A percentile compares a stretch with the other conserved stretches of the same genome.
These are phyloP conservation scores for Pholiota conissans DNA, from an alignment of 768 basidiomycete species.

Conservation along the genomic window DNA sequence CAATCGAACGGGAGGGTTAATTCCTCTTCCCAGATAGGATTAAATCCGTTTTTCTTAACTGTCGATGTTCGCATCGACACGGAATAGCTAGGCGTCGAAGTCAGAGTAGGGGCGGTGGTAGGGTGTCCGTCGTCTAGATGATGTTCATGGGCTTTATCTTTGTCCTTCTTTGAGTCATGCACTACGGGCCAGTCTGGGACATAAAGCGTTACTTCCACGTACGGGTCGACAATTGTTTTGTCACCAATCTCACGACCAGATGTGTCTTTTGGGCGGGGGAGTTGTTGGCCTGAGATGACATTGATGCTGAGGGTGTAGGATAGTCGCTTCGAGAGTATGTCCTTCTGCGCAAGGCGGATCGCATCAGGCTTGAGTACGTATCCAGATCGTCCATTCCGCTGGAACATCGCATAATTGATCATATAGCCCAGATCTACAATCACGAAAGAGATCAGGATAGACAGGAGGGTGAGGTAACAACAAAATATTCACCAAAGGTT, in stretches of 20 bases:
- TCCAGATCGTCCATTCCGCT: slow-evolving; percentile 82
- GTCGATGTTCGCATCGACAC: slow-evolving; percentile 57
- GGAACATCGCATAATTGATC: slow-evolving; percentile 97
- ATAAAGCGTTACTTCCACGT: slow-evolving; percentile 78
- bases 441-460: not conserved
- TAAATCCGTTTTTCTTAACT: slow-evolving; percentile 89
- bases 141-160: not conserved
- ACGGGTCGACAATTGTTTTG: slow-evolving; percentile 64
- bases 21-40: slow-evolving; percentile 82
- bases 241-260: slow-evolving; percentile 59
- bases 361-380: slow-evolving; percentile 89
- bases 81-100: slow-evolving; percentile 38
- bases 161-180: slow-evolving; percentile 13
- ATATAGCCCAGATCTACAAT: slow-evolving; percentile 78
- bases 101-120: slow-evolving; percentile 19
- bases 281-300: slow-evolving; percentile 87
- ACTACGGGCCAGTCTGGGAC: slow-evolving; percentile 67
- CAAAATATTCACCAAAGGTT: slow-evolving; percentile 70
- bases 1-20: slow-evolving; percentile 75
- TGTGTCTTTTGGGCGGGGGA: slow-evolving; percentile 71
- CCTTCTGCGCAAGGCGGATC: slow-evolving; percentile 65
- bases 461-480: too few relatives aligned
- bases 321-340: slow-evolving; percentile 49
- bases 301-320: slow-evolving; percentile 66
- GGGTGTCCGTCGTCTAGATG: not conserved